Percentiles rank a stretch among this genome's conserved stretches.
phyloP scores from a whole-genome alignment of 116 monocot species.

The Posidonia oceanica region DNA sequence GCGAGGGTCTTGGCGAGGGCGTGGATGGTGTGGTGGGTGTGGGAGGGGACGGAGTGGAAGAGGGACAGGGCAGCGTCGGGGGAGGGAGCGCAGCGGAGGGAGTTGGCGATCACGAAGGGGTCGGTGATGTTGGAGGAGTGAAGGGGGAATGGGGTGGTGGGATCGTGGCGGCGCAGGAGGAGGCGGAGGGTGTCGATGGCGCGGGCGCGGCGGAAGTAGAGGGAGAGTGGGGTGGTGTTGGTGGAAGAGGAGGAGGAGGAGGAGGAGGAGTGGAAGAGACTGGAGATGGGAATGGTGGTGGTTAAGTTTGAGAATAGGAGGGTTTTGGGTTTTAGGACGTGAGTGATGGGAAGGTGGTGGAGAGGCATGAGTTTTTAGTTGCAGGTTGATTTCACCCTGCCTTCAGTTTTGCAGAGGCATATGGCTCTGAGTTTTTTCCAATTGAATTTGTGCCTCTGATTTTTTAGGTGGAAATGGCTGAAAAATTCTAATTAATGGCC shows the following conservation, averaged over 20 bases:
- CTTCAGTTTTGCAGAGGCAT: too few species aligned
- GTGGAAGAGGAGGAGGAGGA: slow-evolving; percentile 4
- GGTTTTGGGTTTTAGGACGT: not conserved
- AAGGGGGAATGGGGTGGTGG: slow-evolving; percentile 14
- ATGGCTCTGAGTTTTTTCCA: too few species aligned
- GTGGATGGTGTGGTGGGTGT: slow-evolving; percentile 23
- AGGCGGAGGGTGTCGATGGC: slow-evolving; percentile 75
- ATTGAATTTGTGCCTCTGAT: too few species aligned
- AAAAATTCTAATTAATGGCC: too few species aligned
- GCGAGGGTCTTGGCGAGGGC: slow-evolving; percentile 59
- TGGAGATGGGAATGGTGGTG: not conserved
- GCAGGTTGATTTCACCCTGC: too few species aligned
- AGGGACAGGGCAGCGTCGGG: slow-evolving; percentile 32
- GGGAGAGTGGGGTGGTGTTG: slow-evolving; percentile 16
- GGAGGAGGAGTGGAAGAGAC: not conserved
- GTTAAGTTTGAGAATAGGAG: not conserved
- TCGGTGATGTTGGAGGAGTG: slow-evolving; percentile 22
- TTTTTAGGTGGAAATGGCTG: too few species aligned
- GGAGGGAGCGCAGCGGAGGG: slow-evolving; percentile 49
- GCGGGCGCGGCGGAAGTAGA: slow-evolving; percentile 74
- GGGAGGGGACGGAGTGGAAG: slow-evolving; percentile 33
- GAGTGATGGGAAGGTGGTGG: not conserved
- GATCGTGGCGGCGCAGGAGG: slow-evolving; percentile 39
- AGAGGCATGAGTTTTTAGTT: too few species aligned
- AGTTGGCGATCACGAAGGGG: slow-evolving; percentile 45